Evolutionary conservation across 495 filamentous ascomycete genomes (phyloP).

Genomic region (Penicillium lividum): DNA sequence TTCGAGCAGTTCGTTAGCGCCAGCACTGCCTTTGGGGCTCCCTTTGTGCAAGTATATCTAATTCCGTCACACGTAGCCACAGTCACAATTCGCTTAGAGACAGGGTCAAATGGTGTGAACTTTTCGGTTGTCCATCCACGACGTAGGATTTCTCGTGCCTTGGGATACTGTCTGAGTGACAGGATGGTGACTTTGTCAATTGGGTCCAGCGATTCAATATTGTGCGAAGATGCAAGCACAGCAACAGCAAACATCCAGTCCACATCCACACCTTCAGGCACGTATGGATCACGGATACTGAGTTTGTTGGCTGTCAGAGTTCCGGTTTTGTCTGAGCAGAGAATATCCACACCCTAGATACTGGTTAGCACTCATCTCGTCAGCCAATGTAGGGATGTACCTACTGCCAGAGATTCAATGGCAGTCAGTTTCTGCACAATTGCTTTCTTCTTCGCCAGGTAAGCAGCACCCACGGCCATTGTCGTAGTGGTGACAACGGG

Average conservation of each 20-base stretch:
- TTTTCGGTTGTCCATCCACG: constrained; percentile 69
- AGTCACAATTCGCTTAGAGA: constrained; percentile 72
- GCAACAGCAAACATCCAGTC: constrained; percentile 79
- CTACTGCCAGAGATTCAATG: constrained; percentile 84
- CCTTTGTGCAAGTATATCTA: constrained; percentile 68
- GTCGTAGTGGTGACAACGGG: constrained; percentile 94
- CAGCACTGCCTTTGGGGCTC: constrained; percentile 72
- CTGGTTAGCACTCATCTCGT: constrained; percentile 9
- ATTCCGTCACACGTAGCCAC: constrained; percentile 61
- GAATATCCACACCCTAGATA: constrained; percentile 79
- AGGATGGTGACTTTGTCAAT: constrained; percentile 75
- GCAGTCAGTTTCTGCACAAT: constrained; percentile 96
- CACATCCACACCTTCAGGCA: constrained; percentile 68
- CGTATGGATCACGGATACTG: constrained; percentile 69
- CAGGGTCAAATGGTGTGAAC: constrained; percentile 72
- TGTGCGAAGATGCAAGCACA: constrained; percentile 70
- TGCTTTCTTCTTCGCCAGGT: constrained; percentile 91
- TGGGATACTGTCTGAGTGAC: constrained; percentile 65
- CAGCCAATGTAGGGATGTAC: constrained; percentile 13
- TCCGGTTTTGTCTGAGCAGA: constrained; percentile 93
- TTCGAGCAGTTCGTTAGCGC: constrained; percentile 61
- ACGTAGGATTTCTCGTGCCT: constrained; percentile 62
- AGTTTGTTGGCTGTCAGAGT: constrained; percentile 71
- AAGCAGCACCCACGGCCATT: constrained; percentile 94
- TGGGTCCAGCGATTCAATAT: constrained; percentile 69